Percentiles rank a stretch among this genome's conserved stretches.
These are phyloP conservation scores for Trypanosoma melophagium DNA, from an alignment of 208 protist species.

Conservation along the genomic window DNA sequence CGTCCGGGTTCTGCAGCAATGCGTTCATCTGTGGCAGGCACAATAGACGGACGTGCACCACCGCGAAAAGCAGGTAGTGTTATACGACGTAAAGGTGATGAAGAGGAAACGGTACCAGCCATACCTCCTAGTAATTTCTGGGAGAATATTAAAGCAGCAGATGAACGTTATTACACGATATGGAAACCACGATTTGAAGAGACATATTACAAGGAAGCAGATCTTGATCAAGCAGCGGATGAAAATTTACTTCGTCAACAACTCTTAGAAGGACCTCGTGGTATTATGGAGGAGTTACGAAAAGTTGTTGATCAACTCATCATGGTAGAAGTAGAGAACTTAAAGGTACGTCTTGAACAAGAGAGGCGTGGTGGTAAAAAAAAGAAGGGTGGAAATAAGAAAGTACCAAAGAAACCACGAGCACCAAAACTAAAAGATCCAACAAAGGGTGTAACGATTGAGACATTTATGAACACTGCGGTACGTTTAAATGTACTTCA, in stretches of 20 bases:
- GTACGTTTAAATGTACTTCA: constrained; percentile 87
- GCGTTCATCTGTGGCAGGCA: constrained; percentile 7
- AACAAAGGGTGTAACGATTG: constrained; percentile 81
- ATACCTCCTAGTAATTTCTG: constrained; percentile 61
- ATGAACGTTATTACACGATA: constrained; percentile 62
- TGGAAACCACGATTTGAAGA: constrained; percentile 72
- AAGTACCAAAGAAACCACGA: constrained; percentile 65
- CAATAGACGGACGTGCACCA: neutral
- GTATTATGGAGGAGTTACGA: constrained; percentile 88
- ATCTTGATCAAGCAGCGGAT: constrained; percentile 84
- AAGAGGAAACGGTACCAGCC: constrained; percentile 35
- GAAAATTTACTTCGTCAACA: constrained; percentile 66
- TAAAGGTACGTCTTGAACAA: constrained; percentile 82
- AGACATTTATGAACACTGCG: constrained; percentile 73
- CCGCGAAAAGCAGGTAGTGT: constrained; percentile 19
- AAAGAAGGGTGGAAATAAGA: constrained; percentile 69
- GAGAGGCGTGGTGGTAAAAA: constrained; percentile 66
- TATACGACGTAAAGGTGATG: constrained; percentile 36
- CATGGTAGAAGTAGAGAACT: constrained; percentile 88
- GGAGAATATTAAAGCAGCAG: constrained; percentile 42
- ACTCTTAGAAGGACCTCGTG: constrained; percentile 84
- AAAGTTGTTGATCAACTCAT: constrained; percentile 91
- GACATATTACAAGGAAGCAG: constrained; percentile 51
- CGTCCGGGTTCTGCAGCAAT: constrained; percentile 4
- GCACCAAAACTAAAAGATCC: constrained; percentile 84